Conservation (phyloP, 2,329 filamentous ascomycete species). For the Calonectria fujianensis region DNA sequence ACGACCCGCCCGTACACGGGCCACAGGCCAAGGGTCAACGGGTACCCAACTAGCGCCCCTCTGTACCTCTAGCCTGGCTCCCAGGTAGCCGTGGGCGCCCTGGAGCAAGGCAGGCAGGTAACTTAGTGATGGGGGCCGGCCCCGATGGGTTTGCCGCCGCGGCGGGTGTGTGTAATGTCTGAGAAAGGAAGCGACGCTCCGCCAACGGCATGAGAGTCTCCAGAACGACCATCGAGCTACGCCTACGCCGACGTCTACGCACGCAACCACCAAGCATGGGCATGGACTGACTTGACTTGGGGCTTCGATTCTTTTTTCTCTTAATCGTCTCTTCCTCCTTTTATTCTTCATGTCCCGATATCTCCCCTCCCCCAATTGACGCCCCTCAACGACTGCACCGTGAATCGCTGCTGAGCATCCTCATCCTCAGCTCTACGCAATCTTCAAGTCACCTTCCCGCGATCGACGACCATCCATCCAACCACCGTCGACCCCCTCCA, state of each 20-base stretch:
- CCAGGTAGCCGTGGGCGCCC: conserved; percentile 22
- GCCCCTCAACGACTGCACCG: conserved; percentile 6
- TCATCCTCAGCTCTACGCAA: conserved; percentile 34
- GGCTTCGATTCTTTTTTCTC: conserved; percentile 48
- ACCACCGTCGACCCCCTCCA: conserved; percentile 5
- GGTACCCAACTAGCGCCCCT: conserved; percentile 28
- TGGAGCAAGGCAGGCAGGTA: conserved; percentile 18
- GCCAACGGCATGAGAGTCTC: conserved; percentile 54
- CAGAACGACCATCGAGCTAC: conserved; percentile 49
- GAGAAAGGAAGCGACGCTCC: conserved; percentile 53
- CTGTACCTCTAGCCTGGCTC: conserved; percentile 18
- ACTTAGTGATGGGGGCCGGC: conserved; percentile 36
- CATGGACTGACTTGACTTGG: conserved; percentile 55
- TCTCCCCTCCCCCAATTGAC: conserved; percentile 38
- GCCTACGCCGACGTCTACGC: conserved; percentile 42
- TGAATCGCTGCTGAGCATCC: conserved; percentile 31
- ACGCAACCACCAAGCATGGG: conserved; percentile 54
- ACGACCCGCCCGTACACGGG: background rate
- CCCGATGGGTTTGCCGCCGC: conserved; percentile 34
- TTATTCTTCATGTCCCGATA: conserved; percentile 33
- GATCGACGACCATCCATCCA: conserved; percentile 30
- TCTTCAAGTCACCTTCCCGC: conserved; percentile 36
- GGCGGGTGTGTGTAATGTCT: conserved; percentile 46
- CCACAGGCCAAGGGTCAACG: conserved; percentile 22
- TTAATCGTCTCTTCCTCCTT: conserved; percentile 41